Base-by-base conservation (phyloP, 768 basidiomycete genomes). In the Amanita subjunquillea region DNA sequence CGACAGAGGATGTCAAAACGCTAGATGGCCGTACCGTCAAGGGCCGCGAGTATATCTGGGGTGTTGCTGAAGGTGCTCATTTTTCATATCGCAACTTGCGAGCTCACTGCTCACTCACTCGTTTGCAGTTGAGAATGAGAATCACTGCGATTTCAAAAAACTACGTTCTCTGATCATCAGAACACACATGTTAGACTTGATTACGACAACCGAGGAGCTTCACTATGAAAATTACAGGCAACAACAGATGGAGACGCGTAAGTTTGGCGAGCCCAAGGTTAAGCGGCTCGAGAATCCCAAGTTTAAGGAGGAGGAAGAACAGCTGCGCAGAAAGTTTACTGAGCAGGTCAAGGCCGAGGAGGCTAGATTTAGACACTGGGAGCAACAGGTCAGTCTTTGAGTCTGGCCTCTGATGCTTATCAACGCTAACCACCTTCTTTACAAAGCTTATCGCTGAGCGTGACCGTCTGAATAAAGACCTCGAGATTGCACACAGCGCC, bases 291-390 rank as follows among this genome's bases (percentile, higher is more conserved):
- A 99, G 72, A 99, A 98, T 70, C 95, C 96, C 61, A 98, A 98
- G 71, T 99, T 95, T 84, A 94, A 94, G 76, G 96, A 98, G 68
- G 96, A 99, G 72, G 95, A 99, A 68, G 96, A 99, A 69, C 78
- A 84, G 54, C 81, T 98, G 56, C 79, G 95, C 64, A 97, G 94
- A 77, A 83, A 93, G 56, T 99, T 99, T 72, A 99, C 96, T 29
- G 96, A 99, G 70, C 96, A 99, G 74, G 96, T 99, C 79, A 99
- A 99, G 76, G 77, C 91, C 54, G 96, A 99, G 74, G 96, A 99
- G 66, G 79, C 89, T 10, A 78, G 96, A 56, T 99, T 99, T 79
- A 83, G 96, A 67, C 93, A 97, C 60, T 99, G 96, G 96, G 96
- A 98, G 67, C 91, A 95, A 72, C 92, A 96, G 70, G 91, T 94